Percentiles rank a stretch among this genome's conserved stretches.
Conservation (phyloP, 2,329 filamentous ascomycete genomes). For the Teratosphaeria nubilosa region DNA sequence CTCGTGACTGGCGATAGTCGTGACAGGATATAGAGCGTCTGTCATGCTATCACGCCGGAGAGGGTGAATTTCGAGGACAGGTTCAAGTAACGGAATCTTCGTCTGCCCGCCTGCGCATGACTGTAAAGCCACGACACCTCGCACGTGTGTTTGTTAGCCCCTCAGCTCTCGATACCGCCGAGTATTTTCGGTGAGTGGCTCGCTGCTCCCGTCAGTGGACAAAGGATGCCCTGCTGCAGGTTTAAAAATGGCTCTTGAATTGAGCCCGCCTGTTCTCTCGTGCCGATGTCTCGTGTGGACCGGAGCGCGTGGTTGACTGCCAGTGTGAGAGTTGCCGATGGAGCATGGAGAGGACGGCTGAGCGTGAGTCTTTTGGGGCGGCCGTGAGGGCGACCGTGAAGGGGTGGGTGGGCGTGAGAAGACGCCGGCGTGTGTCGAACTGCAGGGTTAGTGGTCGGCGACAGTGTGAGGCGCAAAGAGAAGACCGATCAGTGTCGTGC, state of each 20-base stretch:
- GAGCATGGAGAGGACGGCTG: neutral
- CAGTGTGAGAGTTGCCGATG: neutral
- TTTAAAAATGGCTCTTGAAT: neutral
- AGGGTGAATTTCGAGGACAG: constrained; percentile 12
- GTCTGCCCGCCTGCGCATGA: constrained; percentile 27
- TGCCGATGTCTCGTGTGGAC: neutral
- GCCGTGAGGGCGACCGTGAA: constrained; percentile 4
- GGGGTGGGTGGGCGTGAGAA: neutral
- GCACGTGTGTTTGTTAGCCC: neutral
- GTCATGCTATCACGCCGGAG: constrained; percentile 29
- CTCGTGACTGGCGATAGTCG: constrained; percentile 23
- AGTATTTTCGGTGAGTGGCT: neutral
- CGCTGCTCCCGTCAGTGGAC: neutral
- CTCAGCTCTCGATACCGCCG: constrained; percentile 1
- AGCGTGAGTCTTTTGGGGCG: neutral
- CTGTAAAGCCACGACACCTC: constrained; percentile 16
- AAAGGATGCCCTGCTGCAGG: neutral
- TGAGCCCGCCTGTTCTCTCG: neutral
- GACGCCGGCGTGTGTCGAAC: neutral
- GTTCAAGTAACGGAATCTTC: constrained; percentile 22
- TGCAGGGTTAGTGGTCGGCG: neutral
- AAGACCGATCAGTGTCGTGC: neutral
- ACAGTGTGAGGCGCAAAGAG: neutral
- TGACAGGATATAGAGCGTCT: constrained; percentile 23
- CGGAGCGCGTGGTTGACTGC: neutral